Conservation (phyloP, 495 filamentous ascomycete genomes). For the Penicillium malachiteum region DNA sequence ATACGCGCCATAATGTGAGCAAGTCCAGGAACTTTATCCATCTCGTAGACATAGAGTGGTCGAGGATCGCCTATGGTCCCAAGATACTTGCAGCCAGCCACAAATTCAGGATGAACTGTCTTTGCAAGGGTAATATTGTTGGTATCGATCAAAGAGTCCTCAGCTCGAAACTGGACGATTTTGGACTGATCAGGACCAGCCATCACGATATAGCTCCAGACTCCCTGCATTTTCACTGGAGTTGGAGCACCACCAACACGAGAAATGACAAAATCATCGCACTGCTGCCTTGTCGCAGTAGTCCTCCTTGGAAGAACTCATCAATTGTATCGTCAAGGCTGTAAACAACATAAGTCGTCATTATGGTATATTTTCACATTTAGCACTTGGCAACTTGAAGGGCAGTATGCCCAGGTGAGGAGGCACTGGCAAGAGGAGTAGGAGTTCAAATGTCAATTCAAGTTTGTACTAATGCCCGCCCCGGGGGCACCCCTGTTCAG, state of each 20-base stretch:
- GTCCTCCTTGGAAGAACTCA: constrained; percentile 12
- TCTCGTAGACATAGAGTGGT: constrained; percentile 18
- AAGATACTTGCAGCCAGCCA: constrained; percentile 16
- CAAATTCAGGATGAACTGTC: constrained; percentile 8
- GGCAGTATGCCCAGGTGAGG: no score
- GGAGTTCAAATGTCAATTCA: no score
- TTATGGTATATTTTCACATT: constrained; percentile 1
- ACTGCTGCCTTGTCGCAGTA: constrained; percentile 12
- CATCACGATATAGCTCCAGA: constrained; percentile 28
- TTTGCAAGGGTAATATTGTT: constrained; percentile 10
- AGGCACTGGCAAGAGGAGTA: no score
- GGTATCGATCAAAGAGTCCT: constrained; percentile 14
- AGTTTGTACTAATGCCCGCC: no score
- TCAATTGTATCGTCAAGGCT: constrained; percentile 8
- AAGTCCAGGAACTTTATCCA: constrained; percentile 18
- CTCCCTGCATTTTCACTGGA: constrained; percentile 20
- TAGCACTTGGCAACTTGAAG: no score
- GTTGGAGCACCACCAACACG: constrained; percentile 5
- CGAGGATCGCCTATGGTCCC: constrained; percentile 14
- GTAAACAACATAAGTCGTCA: constrained; percentile 14
- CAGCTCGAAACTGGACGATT: constrained; percentile 22
- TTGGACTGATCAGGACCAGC: constrained; percentile 14
- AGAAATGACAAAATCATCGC: constrained; percentile 13
- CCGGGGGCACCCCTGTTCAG: no score
- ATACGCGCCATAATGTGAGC: constrained; percentile 14